Percentiles rank a stretch among this genome's conserved stretches.
Evolutionary conservation across 176 grass and related monocot species (phyloP).

Genomic region (Aegilops speltoides): DNA sequence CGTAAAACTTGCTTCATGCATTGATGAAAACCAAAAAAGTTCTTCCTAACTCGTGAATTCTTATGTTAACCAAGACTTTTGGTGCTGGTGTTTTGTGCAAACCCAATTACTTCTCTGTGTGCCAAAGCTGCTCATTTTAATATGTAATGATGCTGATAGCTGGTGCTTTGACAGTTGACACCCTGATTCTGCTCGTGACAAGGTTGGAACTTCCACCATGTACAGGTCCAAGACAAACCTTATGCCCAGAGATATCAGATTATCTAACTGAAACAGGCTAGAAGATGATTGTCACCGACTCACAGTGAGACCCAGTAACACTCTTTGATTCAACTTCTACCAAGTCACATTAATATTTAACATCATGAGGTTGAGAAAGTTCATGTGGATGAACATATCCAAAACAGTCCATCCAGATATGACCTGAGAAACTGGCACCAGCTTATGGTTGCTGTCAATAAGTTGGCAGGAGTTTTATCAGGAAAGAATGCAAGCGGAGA

Average conservation of each 20-base stretch:
- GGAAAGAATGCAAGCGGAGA: not conserved
- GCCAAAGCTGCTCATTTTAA: conserved; percentile 5
- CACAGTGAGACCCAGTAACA: not conserved
- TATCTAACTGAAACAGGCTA: conserved; percentile 21
- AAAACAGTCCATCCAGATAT: not conserved
- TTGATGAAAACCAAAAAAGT: conserved; percentile 3
- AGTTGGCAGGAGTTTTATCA: not conserved
- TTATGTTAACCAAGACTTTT: not conserved
- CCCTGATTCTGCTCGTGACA: not conserved
- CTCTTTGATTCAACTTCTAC: not conserved
- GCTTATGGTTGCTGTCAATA: conserved; percentile 10
- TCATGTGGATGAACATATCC: not conserved
- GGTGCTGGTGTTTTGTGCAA: not conserved
- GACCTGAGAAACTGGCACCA: not conserved
- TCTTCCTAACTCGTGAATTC: not conserved
- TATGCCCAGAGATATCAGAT: not conserved
- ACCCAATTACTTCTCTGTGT: conserved; percentile 9
- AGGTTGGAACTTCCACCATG: conserved; percentile 11
- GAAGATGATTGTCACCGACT: not conserved
- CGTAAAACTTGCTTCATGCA: not conserved
- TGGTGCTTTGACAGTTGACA: conserved; percentile 20
- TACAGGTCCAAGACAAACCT: not conserved
- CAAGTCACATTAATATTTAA: not conserved
- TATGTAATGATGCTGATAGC: conserved; percentile 5
- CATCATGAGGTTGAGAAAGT: not conserved